Percentiles rank a stretch among this genome's conserved stretches.
Conservation (phyloP, 2,329 filamentous ascomycete genomes). For the Colletotrichum endophyticum region DNA sequence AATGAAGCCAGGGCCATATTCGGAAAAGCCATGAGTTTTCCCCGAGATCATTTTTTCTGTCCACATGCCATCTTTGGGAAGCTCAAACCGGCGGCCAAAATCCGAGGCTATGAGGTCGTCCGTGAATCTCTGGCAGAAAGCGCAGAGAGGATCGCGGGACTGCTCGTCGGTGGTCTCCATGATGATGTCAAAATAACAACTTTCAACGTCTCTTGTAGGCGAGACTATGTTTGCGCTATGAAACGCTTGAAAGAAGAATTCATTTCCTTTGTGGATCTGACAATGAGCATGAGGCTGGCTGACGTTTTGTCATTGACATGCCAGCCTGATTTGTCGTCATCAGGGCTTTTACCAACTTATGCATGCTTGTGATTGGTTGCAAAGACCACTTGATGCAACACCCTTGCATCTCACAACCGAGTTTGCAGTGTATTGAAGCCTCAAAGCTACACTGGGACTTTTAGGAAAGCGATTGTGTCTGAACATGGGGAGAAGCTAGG, state of each 20-base stretch:
- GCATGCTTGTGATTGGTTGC: not conserved
- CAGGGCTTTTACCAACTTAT: not conserved
- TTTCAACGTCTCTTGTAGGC: too few relatives aligned
- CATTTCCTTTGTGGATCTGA: not conserved
- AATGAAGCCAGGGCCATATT: not conserved
- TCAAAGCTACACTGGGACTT: not conserved
- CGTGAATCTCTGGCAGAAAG: not conserved
- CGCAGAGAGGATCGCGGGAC: not conserved
- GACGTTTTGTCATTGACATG: not conserved
- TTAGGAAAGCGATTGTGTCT: not conserved
- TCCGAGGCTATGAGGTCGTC: not conserved
- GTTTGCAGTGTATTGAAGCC: accelerated
- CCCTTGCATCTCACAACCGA: not conserved
- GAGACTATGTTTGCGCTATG: too few relatives aligned
- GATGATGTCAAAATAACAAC: too few relatives aligned
- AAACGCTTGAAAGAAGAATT: too few relatives aligned
- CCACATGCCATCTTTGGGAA: not conserved
- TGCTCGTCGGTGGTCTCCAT: accelerated
- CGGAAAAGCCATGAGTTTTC: accelerated
- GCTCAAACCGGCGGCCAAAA: not conserved
- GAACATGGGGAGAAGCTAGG: too few relatives aligned
- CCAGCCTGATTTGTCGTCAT: not conserved
- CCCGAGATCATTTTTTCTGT: not conserved
- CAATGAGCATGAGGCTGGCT: not conserved
- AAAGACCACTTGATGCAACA: not conserved